phyloP scores from a whole-genome alignment of 768 basidiomycete species.

The Auriculariales sp. region DNA sequence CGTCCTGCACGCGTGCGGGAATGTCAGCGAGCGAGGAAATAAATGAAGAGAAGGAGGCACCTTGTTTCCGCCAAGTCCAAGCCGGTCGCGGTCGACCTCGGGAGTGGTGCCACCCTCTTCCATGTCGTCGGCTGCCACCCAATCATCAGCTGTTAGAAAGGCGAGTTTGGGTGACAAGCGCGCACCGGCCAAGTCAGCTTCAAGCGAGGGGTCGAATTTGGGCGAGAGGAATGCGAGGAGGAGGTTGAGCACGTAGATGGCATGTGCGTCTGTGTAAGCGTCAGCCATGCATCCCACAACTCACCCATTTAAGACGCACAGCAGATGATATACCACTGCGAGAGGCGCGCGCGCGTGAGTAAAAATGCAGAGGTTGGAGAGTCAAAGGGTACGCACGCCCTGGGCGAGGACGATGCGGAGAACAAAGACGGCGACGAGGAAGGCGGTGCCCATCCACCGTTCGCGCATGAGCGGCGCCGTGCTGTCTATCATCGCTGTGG shows the following conservation, averaged over 20 bases:
- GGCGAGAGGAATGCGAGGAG: constrained; percentile 96
- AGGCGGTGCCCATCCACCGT: constrained; percentile 72
- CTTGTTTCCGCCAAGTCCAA: neutral
- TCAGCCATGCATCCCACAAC: constrained; percentile 1
- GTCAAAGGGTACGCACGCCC: constrained; percentile 56
- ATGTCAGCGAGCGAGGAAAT: constrained; percentile 11
- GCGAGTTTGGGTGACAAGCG: too few species aligned
- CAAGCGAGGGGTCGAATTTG: constrained; percentile 90
- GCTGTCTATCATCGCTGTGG: constrained; percentile 76
- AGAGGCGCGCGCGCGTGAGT: neutral
- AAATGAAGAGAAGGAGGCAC: constrained; percentile 4
- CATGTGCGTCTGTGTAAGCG: constrained; percentile 54
- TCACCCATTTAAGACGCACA: constrained; percentile 33
- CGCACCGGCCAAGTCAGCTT: constrained; percentile 81
- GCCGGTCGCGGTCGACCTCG: constrained; percentile 13
- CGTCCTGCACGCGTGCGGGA: constrained; percentile 64
- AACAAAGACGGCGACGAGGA: constrained; percentile 59
- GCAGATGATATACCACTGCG: constrained; percentile 84
- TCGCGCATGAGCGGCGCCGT: constrained; percentile 83
- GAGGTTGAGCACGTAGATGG: constrained; percentile 91
- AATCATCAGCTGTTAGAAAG: too few species aligned
- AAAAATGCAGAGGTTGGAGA: neutral
- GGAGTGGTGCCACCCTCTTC: constrained; percentile 70
- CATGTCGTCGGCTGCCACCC: constrained; percentile 91
- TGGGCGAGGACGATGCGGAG: constrained; percentile 77